Evolutionary conservation across 2,329 filamentous ascomycete genomes (phyloP).

Genomic region (Dryadomyces quercivorus): DNA sequence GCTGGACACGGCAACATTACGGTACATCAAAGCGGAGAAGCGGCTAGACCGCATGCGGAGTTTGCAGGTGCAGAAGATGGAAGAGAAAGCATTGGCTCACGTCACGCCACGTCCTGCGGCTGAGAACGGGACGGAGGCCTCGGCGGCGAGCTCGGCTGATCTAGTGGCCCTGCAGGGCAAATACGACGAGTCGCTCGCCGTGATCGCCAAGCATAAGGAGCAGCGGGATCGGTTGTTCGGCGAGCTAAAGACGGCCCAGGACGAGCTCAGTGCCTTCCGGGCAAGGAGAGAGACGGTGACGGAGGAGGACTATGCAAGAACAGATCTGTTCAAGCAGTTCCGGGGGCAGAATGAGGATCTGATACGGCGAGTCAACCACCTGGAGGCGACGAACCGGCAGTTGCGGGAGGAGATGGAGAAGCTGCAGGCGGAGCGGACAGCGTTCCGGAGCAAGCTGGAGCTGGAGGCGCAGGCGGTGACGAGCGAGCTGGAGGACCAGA

Average conservation of each 20-base stretch:
- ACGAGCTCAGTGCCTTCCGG: slow-evolving; percentile 68
- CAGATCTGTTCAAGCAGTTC: slow-evolving; percentile 85
- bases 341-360: slow-evolving; percentile 86
- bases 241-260: slow-evolving; percentile 62
- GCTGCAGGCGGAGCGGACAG: slow-evolving; percentile 70
- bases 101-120: slow-evolving; percentile 36
- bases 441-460: slow-evolving; percentile 70
- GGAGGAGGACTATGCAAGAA: slow-evolving; percentile 89
- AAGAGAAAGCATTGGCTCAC: slow-evolving; percentile 73
- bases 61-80: slow-evolving; percentile 78
- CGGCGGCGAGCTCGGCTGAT: slow-evolving; percentile 38
- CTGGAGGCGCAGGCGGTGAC: slow-evolving; percentile 62
- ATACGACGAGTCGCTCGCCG: slow-evolving; percentile 65
- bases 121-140: slow-evolving; percentile 37
- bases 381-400: slow-evolving; percentile 80
- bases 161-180: slow-evolving; percentile 60
- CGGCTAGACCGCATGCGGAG: slow-evolving; percentile 85
- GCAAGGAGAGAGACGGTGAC: slow-evolving; percentile 57
- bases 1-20: slow-evolving; percentile 74
- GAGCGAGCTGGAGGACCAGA: slow-evolving; percentile 68
- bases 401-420: slow-evolving; percentile 77
- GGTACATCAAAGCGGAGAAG: slow-evolving; percentile 93
- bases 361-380: slow-evolving; percentile 79
- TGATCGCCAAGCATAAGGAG: slow-evolving; percentile 72
- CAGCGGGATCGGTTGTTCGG: slow-evolving; percentile 69